Conservation (phyloP, 2,329 filamentous ascomycete genomes). For the Trichoderma polysporum region DNA sequence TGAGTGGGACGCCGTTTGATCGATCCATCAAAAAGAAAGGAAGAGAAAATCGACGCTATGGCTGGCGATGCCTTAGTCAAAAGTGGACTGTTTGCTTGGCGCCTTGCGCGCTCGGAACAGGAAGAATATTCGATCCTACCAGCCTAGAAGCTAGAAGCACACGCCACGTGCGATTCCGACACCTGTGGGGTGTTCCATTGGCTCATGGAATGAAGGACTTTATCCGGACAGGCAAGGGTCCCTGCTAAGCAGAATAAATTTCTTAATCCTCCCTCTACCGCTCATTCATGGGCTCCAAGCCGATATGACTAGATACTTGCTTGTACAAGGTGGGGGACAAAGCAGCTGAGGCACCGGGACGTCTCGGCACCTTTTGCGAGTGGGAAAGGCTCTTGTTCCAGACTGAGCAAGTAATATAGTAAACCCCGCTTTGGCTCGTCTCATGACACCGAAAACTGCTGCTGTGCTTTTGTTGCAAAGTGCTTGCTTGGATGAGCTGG, state of each 20-base stretch:
- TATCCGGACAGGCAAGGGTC: constrained; percentile 5
- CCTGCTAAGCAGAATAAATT: neutral
- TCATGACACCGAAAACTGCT: neutral
- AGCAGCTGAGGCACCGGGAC: neutral
- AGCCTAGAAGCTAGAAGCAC: constrained; percentile 15
- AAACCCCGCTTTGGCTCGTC: constrained; percentile 4
- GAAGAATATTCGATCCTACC: constrained; percentile 19
- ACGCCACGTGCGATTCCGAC: constrained; percentile 19
- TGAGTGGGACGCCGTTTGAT: constrained; percentile 14
- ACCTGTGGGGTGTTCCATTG: constrained; percentile 15
- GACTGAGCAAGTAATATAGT: neutral
- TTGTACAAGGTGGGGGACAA: neutral
- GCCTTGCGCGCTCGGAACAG: neutral
- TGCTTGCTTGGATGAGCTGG: neutral
- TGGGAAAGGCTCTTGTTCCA: neutral
- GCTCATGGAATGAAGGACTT: neutral
- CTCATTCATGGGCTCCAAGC: neutral
- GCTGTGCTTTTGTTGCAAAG: neutral
- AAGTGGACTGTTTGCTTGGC: constrained; percentile 6
- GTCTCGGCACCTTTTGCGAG: neutral
- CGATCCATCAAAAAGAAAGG: constrained; percentile 4
- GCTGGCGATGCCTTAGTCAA: neutral
- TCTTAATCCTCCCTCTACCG: neutral
- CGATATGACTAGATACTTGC: neutral
- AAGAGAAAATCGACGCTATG: constrained; percentile 14